Evolutionary conservation across 345 rosid species (phyloP).

Genomic region (rapeseed (Brassica napus)): Da-Ae NC_063434.1:5845501-5846000

Average conservation of each 20-base stretch:
- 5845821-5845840: neutral
- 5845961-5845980: neutral
- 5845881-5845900: neutral
- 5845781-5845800: neutral
- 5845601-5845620: too few relatives aligned
- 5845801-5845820: neutral
- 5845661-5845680: neutral
- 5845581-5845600: too few relatives aligned
- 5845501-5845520: neutral
- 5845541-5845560: neutral
- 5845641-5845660: neutral
- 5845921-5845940: constrained; percentile 1
- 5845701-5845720: neutral
- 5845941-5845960: neutral
- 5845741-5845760: neutral
- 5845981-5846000: neutral
- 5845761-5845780: neutral
- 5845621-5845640: neutral
- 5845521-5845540: neutral
- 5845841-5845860: neutral
- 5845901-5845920: constrained; percentile 6
- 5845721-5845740: neutral
- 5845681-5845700: neutral
- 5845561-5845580: too few relatives aligned
- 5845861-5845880: neutral